Evolutionary conservation across 2,329 filamentous ascomycete genomes (phyloP).

Genomic region (Cladosporium velox): DNA sequence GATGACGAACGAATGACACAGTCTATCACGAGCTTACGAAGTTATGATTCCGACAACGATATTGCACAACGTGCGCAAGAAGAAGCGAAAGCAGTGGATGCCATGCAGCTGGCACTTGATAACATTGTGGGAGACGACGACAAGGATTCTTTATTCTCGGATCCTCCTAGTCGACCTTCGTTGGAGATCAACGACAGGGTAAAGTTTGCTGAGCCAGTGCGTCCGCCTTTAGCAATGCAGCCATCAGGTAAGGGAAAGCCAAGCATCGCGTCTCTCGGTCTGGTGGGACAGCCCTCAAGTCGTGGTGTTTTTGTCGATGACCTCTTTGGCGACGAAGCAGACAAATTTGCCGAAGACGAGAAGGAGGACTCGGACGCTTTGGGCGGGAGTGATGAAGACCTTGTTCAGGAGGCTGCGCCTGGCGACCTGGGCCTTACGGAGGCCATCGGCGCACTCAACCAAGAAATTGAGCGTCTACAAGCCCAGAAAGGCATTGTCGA

Average conservation of each 20-base stretch:
- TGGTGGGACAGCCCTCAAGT: constrained; percentile 83
- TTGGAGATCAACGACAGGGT: constrained; percentile 38
- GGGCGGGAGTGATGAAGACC: constrained; percentile 68
- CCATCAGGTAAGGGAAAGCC: constrained; percentile 60
- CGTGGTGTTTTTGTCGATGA: constrained; percentile 93
- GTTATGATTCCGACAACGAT: constrained; percentile 71
- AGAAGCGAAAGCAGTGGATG: constrained; percentile 81
- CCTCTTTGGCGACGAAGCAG: constrained; percentile 87
- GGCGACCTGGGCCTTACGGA: constrained; percentile 92
- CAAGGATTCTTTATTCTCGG: constrained; percentile 66
- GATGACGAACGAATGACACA: constrained; percentile 70
- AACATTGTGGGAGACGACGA: constrained; percentile 83
- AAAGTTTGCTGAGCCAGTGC: constrained; percentile 24
- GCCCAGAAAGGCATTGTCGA: constrained; percentile 90
- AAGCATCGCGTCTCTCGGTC: constrained; percentile 84
- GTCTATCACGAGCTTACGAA: constrained; percentile 79
- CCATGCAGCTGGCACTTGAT: constrained; percentile 87
- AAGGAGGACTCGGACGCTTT: constrained; percentile 68
- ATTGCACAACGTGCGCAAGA: constrained; percentile 56
- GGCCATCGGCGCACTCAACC: constrained; percentile 83
- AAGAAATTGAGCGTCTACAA: constrained; percentile 84
- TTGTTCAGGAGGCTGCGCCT: constrained; percentile 90
- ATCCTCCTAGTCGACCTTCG: constrained; percentile 59
- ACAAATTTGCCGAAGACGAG: constrained; percentile 82
- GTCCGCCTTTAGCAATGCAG: constrained; percentile 24